Percentiles rank a stretch among this genome's conserved stretches.
These are phyloP conservation scores for Dipodascopsis tothii DNA, from an alignment of 805 yeast species.

Conservation along the genomic window DNA sequence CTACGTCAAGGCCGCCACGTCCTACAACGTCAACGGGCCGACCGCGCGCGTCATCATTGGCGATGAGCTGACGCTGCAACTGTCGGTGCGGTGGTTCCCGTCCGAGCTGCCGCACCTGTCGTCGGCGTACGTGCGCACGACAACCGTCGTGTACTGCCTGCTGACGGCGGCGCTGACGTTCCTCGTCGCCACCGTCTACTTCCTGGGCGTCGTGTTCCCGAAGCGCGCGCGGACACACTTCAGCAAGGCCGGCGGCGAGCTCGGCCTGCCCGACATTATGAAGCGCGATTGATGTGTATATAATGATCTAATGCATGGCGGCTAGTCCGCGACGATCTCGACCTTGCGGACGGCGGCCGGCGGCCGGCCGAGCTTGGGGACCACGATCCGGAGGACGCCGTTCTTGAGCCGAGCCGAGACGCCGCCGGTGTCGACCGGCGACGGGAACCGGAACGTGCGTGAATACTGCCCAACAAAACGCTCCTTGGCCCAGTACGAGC, in stretches of 20 bases:
- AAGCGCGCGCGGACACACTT: constrained; percentile 12
- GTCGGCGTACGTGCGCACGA: constrained; percentile 3
- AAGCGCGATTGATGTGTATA: no score
- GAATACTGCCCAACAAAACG: constrained; percentile 20
- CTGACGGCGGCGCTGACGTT: constrained; percentile 22
- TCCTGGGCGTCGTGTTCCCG: constrained; percentile 25
- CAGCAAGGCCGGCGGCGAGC: neutral
- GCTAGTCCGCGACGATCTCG: neutral
- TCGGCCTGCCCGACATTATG: no score
- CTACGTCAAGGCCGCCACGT: neutral
- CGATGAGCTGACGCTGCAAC: constrained; percentile 47
- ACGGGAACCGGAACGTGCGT: constrained; percentile 21
- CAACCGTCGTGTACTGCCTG: constrained; percentile 20
- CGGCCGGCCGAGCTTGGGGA: constrained; percentile 14
- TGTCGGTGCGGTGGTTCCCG: constrained; percentile 52
- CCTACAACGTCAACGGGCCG: neutral
- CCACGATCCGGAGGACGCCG: constrained; percentile 17
- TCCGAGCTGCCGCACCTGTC: constrained; percentile 11
- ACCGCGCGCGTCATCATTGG: constrained; percentile 56
- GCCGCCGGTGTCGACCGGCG: constrained; percentile 14
- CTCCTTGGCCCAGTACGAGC: constrained; percentile 19
- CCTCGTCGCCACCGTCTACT: constrained; percentile 14
- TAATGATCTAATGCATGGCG: neutral
- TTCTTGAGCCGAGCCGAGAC: constrained; percentile 19
- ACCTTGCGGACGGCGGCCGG: neutral